Conservation (phyloP, 352 stramenopile genomes). For the Globisporangium echinulatum region DNA sequence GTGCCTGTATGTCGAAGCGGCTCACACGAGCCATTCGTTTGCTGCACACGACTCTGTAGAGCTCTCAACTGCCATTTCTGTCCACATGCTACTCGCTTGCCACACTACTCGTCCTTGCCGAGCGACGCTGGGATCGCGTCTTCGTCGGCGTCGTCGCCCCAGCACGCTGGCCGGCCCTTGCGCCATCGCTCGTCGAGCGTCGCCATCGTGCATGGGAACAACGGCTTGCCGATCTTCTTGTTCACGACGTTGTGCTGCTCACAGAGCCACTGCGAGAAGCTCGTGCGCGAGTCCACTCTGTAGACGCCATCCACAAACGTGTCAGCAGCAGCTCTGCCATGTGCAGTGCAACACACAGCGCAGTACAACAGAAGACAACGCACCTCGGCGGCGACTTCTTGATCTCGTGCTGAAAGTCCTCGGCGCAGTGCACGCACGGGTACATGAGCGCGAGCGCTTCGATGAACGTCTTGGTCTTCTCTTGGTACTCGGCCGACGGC, state of each 20-base stretch:
- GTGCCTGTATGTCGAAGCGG: too few species aligned
- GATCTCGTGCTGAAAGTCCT: slow-evolving; percentile 94
- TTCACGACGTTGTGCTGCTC: slow-evolving; percentile 98
- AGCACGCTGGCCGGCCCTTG: slow-evolving; percentile 85
- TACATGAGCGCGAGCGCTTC: slow-evolving; percentile 91
- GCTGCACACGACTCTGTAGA: too few species aligned
- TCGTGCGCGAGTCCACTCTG: slow-evolving; percentile 87
- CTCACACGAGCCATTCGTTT: too few species aligned
- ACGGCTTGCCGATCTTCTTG: slow-evolving; percentile 93
- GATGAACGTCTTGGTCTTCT: slow-evolving; percentile 88
- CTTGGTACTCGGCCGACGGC: slow-evolving; percentile 86
- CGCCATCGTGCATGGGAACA: slow-evolving; percentile 91
- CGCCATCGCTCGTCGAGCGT: slow-evolving; percentile 94
- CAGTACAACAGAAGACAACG: slow-evolving; percentile 2
- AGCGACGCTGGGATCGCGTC: slow-evolving; percentile 26
- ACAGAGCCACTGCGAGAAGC: slow-evolving; percentile 95
- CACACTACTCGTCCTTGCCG: slow-evolving; percentile 7
- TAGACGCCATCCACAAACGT: slow-evolving; percentile 1
- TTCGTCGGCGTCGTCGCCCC: slow-evolving; percentile 48
- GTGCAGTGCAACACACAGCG: not conserved
- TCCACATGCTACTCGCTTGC: not conserved
- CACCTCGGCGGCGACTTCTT: slow-evolving; percentile 88
- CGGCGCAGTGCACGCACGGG: slow-evolving; percentile 90
- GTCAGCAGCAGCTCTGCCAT: not conserved
- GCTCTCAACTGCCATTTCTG: too few species aligned